Evolutionary conservation across 2,329 filamentous ascomycete genomes (phyloP), one percentile per base, ranked within the genome.

Genomic region (Botryosphaeria dothidea): DNA sequence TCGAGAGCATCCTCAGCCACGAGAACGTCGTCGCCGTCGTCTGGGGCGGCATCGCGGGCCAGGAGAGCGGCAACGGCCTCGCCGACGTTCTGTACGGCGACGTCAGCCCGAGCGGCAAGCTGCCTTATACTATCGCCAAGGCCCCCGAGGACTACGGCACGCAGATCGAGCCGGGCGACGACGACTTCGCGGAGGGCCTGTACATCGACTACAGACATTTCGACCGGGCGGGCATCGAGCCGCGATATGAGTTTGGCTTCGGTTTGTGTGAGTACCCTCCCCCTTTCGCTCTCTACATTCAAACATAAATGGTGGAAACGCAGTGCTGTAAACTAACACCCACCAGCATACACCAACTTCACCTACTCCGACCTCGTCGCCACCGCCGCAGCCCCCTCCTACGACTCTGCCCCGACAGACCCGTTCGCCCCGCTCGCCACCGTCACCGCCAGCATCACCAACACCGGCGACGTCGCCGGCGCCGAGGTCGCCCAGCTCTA

Each of bases 41-140:
- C 1, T 79, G 74, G 71, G 77, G 78, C 29, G 77, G 77, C 48
- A 19, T 79, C 13, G 76, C 78, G 19, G 78, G 71, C 25, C 75
- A 82, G 54, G 80, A 83, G 67, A 79, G 76, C 29, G 82, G 82
- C 31, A 82, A 82, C 43, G 75, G 77, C 1, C 73, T 84, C 13
- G 78, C 74, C 3, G 81, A 83, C 36, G 73, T 84, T 11, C 86
- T 96, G 13, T 96, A 93, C 76, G 92, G 93, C 46, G 86, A 85
- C 66, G 85, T 90, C 67, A 93, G 92, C 5, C 81, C 81, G 1
- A 79, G 73, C 0, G 88, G 87, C 1, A 85, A 86, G 65, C 78
- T 90, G 0, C 86, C 88, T 71, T 90, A 77, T 57, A 77, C 75
- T 11, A 77, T 78, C 57, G 75, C 75, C 3, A 78, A 77, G 68